Evolutionary conservation across 2,329 filamentous ascomycete species (phyloP).

Genomic region (Pestalotiopsis sp.): DNA sequence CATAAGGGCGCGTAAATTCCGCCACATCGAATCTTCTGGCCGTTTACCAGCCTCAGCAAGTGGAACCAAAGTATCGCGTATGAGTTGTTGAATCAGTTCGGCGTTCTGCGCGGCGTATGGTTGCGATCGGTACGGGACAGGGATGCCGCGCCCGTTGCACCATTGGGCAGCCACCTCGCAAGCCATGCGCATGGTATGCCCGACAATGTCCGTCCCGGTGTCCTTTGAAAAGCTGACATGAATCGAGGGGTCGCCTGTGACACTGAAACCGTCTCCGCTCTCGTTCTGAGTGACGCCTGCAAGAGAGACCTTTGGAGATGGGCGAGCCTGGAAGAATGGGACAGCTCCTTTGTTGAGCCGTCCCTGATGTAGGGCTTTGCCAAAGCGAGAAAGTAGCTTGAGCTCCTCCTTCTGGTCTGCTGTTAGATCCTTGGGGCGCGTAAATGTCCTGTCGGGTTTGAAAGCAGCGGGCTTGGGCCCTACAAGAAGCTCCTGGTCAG

Average conservation of each 20-base stretch:
- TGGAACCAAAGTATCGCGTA: slow-evolving; percentile 40
- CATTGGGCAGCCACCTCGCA: slow-evolving; percentile 64
- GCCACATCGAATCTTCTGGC: slow-evolving; percentile 33
- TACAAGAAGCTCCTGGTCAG: slow-evolving; percentile 31
- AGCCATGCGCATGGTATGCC: slow-evolving; percentile 61
- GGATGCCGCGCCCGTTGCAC: slow-evolving; percentile 59
- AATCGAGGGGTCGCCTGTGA: slow-evolving; percentile 55
- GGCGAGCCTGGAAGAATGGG: slow-evolving; percentile 47
- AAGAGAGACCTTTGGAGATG: slow-evolving; percentile 47
- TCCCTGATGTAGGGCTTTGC: slow-evolving; percentile 43
- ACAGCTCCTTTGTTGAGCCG: slow-evolving; percentile 52
- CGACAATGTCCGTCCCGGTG: slow-evolving; percentile 41
- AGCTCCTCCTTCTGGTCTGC: slow-evolving; percentile 47
- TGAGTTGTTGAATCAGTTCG: slow-evolving; percentile 39
- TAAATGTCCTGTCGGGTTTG: slow-evolving; percentile 45
- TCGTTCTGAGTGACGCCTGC: slow-evolving; percentile 30
- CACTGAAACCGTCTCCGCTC: slow-evolving; percentile 27
- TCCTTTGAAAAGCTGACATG: slow-evolving; percentile 35
- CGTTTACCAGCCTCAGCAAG: slow-evolving; percentile 36
- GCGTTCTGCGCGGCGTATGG: slow-evolving; percentile 41
- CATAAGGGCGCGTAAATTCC: slow-evolving; percentile 38
- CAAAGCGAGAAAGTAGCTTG: slow-evolving; percentile 48
- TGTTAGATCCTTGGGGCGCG: slow-evolving; percentile 43
- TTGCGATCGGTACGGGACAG: slow-evolving; percentile 61
- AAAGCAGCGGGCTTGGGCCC: slow-evolving; percentile 29